These are phyloP conservation scores for Lepraria neglecta DNA, from an alignment of 495 filamentous ascomycete genomes.

Conservation along the genomic window DNA sequence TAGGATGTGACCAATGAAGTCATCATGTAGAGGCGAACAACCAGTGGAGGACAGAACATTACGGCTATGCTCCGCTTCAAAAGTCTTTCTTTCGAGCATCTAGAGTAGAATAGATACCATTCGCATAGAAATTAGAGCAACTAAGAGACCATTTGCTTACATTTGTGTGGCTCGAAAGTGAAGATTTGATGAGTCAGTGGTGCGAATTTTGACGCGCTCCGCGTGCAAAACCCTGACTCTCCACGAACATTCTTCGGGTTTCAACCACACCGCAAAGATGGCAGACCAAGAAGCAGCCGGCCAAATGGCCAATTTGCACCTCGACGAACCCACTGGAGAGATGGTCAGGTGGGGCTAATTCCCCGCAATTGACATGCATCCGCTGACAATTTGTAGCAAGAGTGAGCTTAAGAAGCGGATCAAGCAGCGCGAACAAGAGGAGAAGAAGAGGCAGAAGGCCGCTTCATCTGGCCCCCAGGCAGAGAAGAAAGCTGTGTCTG, in stretches of 20 bases:
- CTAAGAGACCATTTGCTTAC: background rate
- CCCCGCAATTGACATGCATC: background rate
- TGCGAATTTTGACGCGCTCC: background rate
- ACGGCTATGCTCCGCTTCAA: background rate
- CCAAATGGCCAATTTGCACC: slow-evolving; percentile 6
- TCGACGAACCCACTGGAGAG: slow-evolving; percentile 79
- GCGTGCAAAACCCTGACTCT: background rate
- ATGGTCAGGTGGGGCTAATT: slow-evolving; percentile 39
- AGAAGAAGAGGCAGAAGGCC: slow-evolving; percentile 80
- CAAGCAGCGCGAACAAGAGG: slow-evolving; percentile 81
- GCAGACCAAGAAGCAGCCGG: background rate
- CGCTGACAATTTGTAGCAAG: slow-evolving; percentile 54
- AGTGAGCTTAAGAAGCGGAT: slow-evolving; percentile 90
- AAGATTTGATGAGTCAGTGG: background rate
- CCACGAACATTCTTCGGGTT: too few species aligned
- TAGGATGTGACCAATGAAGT: slow-evolving; percentile 91
- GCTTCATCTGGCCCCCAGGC: slow-evolving; percentile 64
- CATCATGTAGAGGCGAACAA: slow-evolving; percentile 65
- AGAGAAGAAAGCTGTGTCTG: slow-evolving; percentile 61
- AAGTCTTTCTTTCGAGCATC: background rate
- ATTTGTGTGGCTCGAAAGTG: background rate
- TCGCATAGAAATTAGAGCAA: background rate
- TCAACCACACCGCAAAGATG: background rate
- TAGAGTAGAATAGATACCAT: slow-evolving; percentile 11
- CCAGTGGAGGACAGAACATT: background rate